These are phyloP conservation scores for Trichoderma reesei DNA, from an alignment of 495 filamentous ascomycete species.

Conservation along the genomic window DNA sequence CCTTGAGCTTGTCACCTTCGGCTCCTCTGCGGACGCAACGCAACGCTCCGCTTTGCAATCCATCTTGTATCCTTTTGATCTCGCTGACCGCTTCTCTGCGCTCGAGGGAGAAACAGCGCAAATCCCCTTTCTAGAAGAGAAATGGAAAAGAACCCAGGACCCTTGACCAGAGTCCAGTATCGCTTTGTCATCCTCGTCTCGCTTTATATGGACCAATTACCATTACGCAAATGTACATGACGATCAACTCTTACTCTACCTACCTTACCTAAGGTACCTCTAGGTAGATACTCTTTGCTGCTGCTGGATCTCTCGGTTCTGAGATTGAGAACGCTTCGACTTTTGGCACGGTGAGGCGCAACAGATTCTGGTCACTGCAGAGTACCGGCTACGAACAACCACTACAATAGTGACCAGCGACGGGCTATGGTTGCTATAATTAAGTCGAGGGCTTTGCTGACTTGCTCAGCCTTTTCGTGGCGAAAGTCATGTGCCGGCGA, in stretches of 20 bases:
- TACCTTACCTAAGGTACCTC: too few relatives aligned
- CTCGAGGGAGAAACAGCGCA: background rate
- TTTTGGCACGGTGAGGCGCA: background rate
- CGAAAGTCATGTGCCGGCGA: background rate
- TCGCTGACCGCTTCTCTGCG: constrained; percentile 5
- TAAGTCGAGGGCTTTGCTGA: background rate
- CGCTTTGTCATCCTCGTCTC: background rate
- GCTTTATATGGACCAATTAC: background rate
- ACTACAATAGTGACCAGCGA: background rate
- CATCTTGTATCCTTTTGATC: too few relatives aligned
- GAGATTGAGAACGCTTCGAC: too few relatives aligned
- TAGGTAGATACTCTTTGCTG: too few relatives aligned
- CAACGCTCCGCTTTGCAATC: background rate
- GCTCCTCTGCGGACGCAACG: background rate
- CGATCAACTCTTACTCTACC: too few relatives aligned
- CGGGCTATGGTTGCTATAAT: constrained; percentile 7
- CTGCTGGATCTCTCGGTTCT: too few relatives aligned
- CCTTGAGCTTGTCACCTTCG: background rate
- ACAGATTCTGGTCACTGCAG: background rate
- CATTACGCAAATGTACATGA: background rate
- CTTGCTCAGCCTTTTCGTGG: background rate
- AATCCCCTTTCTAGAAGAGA: background rate
- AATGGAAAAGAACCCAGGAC: background rate
- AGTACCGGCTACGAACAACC: background rate
- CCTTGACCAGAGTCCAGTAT: background rate